Conservation (phyloP, 1,284 basidiomycete species). For the Puccinia novopanici region DNA sequence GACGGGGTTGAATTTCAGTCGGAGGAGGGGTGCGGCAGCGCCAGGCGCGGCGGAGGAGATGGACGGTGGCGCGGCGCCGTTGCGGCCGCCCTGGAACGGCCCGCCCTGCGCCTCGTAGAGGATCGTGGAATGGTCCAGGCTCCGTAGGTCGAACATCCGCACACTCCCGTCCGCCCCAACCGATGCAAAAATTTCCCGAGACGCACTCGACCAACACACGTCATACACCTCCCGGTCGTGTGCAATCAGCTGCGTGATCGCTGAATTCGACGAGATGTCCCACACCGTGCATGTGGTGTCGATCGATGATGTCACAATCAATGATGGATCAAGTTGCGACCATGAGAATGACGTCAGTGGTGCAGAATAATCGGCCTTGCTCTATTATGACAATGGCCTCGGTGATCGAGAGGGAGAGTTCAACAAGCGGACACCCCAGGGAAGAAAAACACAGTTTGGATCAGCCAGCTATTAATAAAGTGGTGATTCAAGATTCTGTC, state of each 20-base stretch:
- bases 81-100: constrained; percentile 66
- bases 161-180: constrained; percentile 96
- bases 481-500: background rate
- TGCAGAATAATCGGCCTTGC: constrained; percentile 80
- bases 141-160: constrained; percentile 92
- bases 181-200: constrained; percentile 94
- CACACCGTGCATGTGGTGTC: constrained; percentile 64
- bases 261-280: constrained; percentile 94
- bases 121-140: constrained; percentile 96
- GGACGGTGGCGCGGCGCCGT: constrained; percentile 61
- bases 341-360: constrained; percentile 93
- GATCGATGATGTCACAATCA: constrained; percentile 88
- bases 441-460: background rate
- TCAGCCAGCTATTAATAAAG: constrained; percentile 19
- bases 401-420: background rate
- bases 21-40: constrained; percentile 72
- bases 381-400: constrained; percentile 61
- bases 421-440: background rate
- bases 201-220: constrained; percentile 97
- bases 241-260: constrained; percentile 90
- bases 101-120: constrained; percentile 79
- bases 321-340: constrained; percentile 92
- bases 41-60: constrained; percentile 63
- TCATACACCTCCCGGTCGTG: constrained; percentile 97
- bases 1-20: constrained; percentile 81